Evolutionary conservation across 257 asterid genomes (phyloP).

Genomic region (Lavandula angustifolia): DNA sequence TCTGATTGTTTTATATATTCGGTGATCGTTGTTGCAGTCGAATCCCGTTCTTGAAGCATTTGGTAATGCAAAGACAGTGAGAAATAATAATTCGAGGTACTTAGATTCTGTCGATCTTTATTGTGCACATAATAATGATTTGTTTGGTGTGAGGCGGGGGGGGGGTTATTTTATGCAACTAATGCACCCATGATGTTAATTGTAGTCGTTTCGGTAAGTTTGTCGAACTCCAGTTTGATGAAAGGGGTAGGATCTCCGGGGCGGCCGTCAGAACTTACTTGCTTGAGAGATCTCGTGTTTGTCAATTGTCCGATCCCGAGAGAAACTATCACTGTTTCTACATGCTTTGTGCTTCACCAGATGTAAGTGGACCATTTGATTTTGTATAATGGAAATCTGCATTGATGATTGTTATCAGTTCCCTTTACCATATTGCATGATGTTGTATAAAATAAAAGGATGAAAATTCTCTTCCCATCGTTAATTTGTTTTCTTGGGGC

Average conservation of each 20-base stretch:
- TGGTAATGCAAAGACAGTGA: slow-evolving; percentile 98
- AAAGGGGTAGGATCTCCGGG: slow-evolving; percentile 86
- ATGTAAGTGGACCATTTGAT: slow-evolving; percentile 48
- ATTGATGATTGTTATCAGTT: slow-evolving; percentile 13
- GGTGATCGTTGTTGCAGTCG: slow-evolving; percentile 61
- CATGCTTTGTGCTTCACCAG: slow-evolving; percentile 99
- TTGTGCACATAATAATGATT: slow-evolving; percentile 16
- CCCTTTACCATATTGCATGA: slow-evolving; percentile 7
- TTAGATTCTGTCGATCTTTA: slow-evolving; percentile 11
- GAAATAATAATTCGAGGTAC: slow-evolving; percentile 97
- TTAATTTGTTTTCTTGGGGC: background rate
- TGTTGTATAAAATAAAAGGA: slow-evolving; percentile 13
- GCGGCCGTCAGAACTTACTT: slow-evolving; percentile 99
- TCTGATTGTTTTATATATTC: slow-evolving; percentile 13
- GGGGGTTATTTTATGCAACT: slow-evolving; percentile 28
- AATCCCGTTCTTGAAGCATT: slow-evolving; percentile 99
- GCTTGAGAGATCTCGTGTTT: slow-evolving; percentile 98
- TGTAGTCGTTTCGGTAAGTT: slow-evolving; percentile 99
- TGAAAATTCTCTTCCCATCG: background rate
- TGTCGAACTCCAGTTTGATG: slow-evolving; percentile 96
- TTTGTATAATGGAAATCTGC: background rate
- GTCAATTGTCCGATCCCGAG: slow-evolving; percentile 99
- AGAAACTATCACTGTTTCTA: slow-evolving; percentile 98
- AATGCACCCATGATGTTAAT: slow-evolving; percentile 30
- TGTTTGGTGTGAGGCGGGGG: slow-evolving; percentile 1